Evolutionary conservation across 2,329 filamentous ascomycete genomes (phyloP), one percentile per base, ranked within the genome.

Genomic region (Neophaeococcomyces aloes): DNA sequence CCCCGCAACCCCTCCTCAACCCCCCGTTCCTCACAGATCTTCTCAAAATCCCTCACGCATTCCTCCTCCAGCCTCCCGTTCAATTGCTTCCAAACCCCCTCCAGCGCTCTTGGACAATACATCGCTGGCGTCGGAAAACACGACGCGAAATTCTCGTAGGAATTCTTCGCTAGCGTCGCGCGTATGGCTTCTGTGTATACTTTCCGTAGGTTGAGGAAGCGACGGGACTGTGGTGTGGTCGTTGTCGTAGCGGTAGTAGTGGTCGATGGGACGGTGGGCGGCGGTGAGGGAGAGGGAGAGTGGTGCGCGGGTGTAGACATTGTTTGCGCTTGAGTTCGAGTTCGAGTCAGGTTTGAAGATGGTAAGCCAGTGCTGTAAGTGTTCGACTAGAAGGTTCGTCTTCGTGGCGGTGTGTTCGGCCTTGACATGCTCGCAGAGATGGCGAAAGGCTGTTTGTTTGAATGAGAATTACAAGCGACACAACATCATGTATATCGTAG

Each of bases 111-210:
- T 1, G 75, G 71, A 8, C 74, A 74, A 53, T 78, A 66, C 53
- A 67, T 64, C 14, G 76, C 73, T 1, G 76, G 71, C 0, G 78
- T 81, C 0, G 78, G 77, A 51, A 81, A 81, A 54, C 78, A 81
- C 18, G 74, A 64, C 0, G 74, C 68, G 57, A 81, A 81, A 53
- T 79, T 79, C 38, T 66, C 63, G 57, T 78, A 74, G 7, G 69
- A 75, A 59, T 75, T 78, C 40, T 75, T 75, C 49, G 73, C 71
- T n/a, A 80, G 59, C 1, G 77, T 75, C 48, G 76, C 72, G 8
- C 69, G 66, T 17, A 79, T 67, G 13, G 78, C 76, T 47, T 76
- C 68, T 42, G 66, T 64, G 63, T 78, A 81, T 50, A 80, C 68
- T 51, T 76, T 74, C 54, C 75, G 69, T 6, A 81, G 65, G 37